Evolutionary conservation across 2,329 filamentous ascomycete genomes (phyloP), one percentile per base, ranked within the genome.

Genomic region (Talaromyces sp.): DNA sequence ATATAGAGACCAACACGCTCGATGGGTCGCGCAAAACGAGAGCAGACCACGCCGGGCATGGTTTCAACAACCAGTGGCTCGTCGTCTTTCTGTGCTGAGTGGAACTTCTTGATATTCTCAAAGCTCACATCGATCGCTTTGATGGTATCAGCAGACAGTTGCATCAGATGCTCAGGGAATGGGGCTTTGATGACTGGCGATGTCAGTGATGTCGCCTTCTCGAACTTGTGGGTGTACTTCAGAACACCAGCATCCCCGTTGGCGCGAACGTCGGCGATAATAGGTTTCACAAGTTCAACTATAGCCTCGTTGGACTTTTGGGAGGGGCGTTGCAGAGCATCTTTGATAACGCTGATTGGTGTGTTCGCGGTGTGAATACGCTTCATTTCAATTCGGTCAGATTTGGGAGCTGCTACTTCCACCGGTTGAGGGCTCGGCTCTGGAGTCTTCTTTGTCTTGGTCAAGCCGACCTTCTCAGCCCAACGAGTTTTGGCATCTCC

Each of bases 1-100:
- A 99, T 88, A 74, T 99, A 99, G 5, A 97, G 81, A 63, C 94
- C 94, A n/a, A 99, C 94, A 37, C 91, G 83, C 75, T 97, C 94
- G 63, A 99, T 97, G 0, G 94, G 88, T 19, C 94, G 83, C 11
- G 87, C 86, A 77, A 99, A 97, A 60, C 94, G 90, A 62, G 90
- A 95, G 79, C 94, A 99, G 28, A 94, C 81, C 3, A 99, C 91
- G 33, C 94, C 94, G 0, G 94, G 94, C 94, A 99, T 99, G 1
- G 94, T 99, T 79, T 97, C 93, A 7, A 99, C 90, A 58, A 86
- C 76, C 6, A 99, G 80, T 1, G 90, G 82, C 73, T 91, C 89
- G 25, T 89, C 84, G 64, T 96, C 90, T 68, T 88, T 88, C 68
- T 99, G 94, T 0, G 93, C 93, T 13, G 89, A 84, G 77, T 99